Conservation (phyloP, 371 early-diverging fungal genomes). For the Rhizopus arrhizus region DNA sequence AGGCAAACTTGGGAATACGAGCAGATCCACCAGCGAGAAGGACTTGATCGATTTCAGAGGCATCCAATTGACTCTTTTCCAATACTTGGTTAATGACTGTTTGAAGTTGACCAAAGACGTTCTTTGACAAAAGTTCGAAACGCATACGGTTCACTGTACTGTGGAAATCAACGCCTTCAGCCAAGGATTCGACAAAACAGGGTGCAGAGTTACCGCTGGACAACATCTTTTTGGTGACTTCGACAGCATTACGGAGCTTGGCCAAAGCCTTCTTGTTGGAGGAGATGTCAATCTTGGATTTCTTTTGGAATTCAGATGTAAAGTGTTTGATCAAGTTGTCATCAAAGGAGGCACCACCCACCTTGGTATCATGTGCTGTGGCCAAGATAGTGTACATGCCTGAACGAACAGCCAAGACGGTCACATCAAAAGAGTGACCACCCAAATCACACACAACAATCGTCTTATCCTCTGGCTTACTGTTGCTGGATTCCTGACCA, state of each 20-base stretch:
- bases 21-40: constrained; percentile 97
- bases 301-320: constrained; percentile 85
- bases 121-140: constrained; percentile 88
- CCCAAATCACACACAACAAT: constrained; percentile 97
- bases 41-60: constrained; percentile 82
- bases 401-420: constrained; percentile 83
- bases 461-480: constrained; percentile 70
- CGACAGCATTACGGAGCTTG: constrained; percentile 84
- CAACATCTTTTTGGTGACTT: constrained; percentile 94
- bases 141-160: constrained; percentile 85
- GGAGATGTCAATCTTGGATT: constrained; percentile 78
- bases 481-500: constrained; percentile 58
- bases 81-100: constrained; percentile 76
- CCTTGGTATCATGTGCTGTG: constrained; percentile 80
- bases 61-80: constrained; percentile 66
- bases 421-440: constrained; percentile 92
- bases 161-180: constrained; percentile 94
- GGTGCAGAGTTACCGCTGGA: constrained; percentile 86
- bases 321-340: constrained; percentile 84
- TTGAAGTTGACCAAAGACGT: constrained; percentile 77
- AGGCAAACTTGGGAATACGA: constrained; percentile 96
- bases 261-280: constrained; percentile 75
- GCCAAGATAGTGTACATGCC: constrained; percentile 90
- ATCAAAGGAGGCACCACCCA: constrained; percentile 95
- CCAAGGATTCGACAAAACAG: constrained; percentile 89